Evolutionary conservation across 805 yeast species (phyloP), one percentile per base, ranked within the genome.

Genomic region (Candida vaughaniae): DNA sequence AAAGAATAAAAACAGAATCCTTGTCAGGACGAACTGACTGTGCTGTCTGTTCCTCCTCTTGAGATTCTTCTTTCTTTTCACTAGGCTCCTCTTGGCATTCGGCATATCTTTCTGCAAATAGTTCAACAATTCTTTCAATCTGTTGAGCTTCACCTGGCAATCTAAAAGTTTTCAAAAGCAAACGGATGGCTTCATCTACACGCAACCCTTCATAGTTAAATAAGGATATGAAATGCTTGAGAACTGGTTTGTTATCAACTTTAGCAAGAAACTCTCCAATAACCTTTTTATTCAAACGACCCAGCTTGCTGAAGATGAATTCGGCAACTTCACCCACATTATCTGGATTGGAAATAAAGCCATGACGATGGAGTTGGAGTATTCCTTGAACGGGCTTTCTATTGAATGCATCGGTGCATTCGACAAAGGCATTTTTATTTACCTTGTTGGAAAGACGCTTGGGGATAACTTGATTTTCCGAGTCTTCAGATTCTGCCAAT

Each of bases 111-210:
- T 79, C 81, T 3, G 95, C 89, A 60, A 93, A 93, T 5, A 78
- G 69, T 52, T 91, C 97, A 19, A 93, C 83, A 11, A 91, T 78
- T 51, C 96, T 75, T 58, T 93, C 99, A 56, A 93, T 93, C 58
- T 88, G 96, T 54, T 89, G 98, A 0, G 97, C 85, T 62, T 93
- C 99, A 42, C 99, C 99, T 1, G 98, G 98, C 33, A 93, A 71
- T 58, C 99, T 77, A 55, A 93, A 91, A 15, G 85, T 77, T 39
- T 85, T 84, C 47, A 95, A 69, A 42, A 93, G 60, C 38, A 85
- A 71, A 52, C 99, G 75, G 35, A 93, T 67, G 0, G 96, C 96
- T 60, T 91, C 97, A 59, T 93, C 99, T 2, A 95, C 91, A 52
- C 99, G 72, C 48, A 85, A 66, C 14, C 77, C 83, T 25, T 70